Percentiles rank a stretch among this genome's conserved stretches.
Evolutionary conservation across 768 basidiomycete genomes (phyloP).

Genomic region (Boletus patriciae): DNA sequence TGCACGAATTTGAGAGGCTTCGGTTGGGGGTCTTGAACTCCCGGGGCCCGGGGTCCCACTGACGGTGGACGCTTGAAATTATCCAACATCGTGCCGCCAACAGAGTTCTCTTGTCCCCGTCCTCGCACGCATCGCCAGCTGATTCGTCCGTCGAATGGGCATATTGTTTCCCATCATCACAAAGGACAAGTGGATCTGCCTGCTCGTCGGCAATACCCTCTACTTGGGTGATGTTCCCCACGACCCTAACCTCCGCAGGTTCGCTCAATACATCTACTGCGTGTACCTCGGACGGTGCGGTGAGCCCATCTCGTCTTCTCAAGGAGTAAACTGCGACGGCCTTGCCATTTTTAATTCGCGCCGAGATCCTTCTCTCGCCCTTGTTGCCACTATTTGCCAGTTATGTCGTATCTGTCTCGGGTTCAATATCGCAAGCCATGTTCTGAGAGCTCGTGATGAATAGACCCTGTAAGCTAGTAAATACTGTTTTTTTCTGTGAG

Average conservation of each 20-base stretch:
- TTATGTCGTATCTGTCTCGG: slow-evolving; percentile 87
- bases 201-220: slow-evolving; percentile 85
- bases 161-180: slow-evolving; percentile 84
- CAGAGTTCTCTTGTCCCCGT: slow-evolving; percentile 64
- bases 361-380: slow-evolving; percentile 88
- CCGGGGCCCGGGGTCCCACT: too few relatives aligned
- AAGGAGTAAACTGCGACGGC: slow-evolving; percentile 43
- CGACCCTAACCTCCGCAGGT: slow-evolving; percentile 42
- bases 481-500: too few relatives aligned
- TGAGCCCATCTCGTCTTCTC: slow-evolving; percentile 33
- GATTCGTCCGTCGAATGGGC: slow-evolving; percentile 84
- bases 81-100: slow-evolving; percentile 42
- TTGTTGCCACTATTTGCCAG: slow-evolving; percentile 82
- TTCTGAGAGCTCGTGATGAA: slow-evolving; percentile 54
- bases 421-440: slow-evolving; percentile 85
- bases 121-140: slow-evolving; percentile 68
- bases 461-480: neutral
- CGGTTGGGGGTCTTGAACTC: too few relatives aligned
- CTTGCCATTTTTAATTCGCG: slow-evolving; percentile 90
- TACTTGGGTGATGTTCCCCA: slow-evolving; percentile 63
- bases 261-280: slow-evolving; percentile 89
- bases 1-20: too few relatives aligned
- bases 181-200: slow-evolving; percentile 88
- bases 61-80: too few relatives aligned
- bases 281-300: slow-evolving; percentile 85